A percentile compares a stretch with the other conserved stretches of the same genome.
Evolutionary conservation across 192 early-diverging fungal species (phyloP).

Genomic region (Helicostylum pulchrum): DNA sequence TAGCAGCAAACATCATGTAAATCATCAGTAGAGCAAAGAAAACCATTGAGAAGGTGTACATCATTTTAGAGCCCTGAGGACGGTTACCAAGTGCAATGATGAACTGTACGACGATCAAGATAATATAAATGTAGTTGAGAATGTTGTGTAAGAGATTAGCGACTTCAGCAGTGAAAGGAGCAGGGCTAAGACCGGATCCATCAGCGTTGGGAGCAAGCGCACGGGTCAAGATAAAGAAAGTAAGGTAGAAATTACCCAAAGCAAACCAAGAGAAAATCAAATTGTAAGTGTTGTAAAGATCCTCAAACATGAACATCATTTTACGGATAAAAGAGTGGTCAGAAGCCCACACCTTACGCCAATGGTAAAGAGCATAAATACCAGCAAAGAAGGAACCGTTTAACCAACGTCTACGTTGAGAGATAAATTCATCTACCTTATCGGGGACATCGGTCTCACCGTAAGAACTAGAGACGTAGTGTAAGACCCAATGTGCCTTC

Average conservation of each 20-base stretch:
- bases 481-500: conserved; percentile 61
- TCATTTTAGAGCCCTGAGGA: conserved; percentile 77
- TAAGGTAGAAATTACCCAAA: conserved; percentile 70
- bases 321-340: conserved; percentile 70
- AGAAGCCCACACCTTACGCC: conserved; percentile 59
- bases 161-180: conserved; percentile 39
- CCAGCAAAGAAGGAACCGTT: conserved; percentile 79
- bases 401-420: conserved; percentile 80
- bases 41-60: conserved; percentile 71
- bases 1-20: conserved; percentile 78
- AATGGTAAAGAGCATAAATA: conserved; percentile 65
- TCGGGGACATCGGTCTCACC: conserved; percentile 83
- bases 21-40: conserved; percentile 88
- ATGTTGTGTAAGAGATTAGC: conserved; percentile 41
- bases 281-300: conserved; percentile 80
- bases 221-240: conserved; percentile 50
- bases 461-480: conserved; percentile 68
- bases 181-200: conserved; percentile 4
- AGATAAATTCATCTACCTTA: conserved; percentile 60
- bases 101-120: conserved; percentile 80
- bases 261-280: conserved; percentile 92
- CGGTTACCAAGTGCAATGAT: conserved; percentile 91
- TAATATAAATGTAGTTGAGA: conserved; percentile 43
- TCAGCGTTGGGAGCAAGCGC: conserved; percentile 21
- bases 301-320: conserved; percentile 70